Evolutionary conservation across 805 yeast species (phyloP), one percentile per base, ranked within the genome.

Genomic region (Tetrapisispora taiwanensis): DNA sequence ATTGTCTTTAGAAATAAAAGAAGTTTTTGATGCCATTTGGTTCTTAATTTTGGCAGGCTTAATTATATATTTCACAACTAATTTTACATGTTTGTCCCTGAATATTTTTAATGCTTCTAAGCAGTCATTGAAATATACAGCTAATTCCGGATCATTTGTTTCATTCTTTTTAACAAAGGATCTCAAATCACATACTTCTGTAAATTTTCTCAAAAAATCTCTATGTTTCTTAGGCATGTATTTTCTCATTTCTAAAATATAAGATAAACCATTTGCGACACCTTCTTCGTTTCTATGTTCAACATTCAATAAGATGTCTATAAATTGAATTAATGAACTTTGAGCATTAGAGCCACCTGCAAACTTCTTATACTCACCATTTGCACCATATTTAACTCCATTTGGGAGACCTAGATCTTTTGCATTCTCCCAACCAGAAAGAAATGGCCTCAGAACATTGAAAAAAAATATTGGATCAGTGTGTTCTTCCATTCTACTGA

Each of bases 271-370:
- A 45, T 81, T 63, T 44, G 73, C 72, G 3, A 95, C 34, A 3
- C 30, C 24, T 20, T 45, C 39, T 17, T 31, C 30, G 17, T 39
- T 32, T 27, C 30, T 28, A 62, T 89, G 97, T 46, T 79, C 79
- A 14, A 89, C 83, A 39, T 78, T 78, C 34, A 89, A 70, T 15
- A 87, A 62, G 22, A 85, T 74, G 59, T 89, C 97, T 48, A 89
- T 69, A 22, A 87, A 81, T 65, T 89, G 97, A 49, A 90, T 84
- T 54, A 89, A 70, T 2, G 96, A 85, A 39, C 89, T 79, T 64
- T 89, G 97, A 0, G 95, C 97, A 60, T 89, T 89, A 4, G 95
- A 84, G 1, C 97, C 97, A 24, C 97, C 97, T 15, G 95, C 72
- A 60, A 74, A 81, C 30, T 64, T 59, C 52, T 81, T 68, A 41